phyloP scores from a whole-genome alignment of 169 alveolate species.

The Plasmodium sp. region DNA sequence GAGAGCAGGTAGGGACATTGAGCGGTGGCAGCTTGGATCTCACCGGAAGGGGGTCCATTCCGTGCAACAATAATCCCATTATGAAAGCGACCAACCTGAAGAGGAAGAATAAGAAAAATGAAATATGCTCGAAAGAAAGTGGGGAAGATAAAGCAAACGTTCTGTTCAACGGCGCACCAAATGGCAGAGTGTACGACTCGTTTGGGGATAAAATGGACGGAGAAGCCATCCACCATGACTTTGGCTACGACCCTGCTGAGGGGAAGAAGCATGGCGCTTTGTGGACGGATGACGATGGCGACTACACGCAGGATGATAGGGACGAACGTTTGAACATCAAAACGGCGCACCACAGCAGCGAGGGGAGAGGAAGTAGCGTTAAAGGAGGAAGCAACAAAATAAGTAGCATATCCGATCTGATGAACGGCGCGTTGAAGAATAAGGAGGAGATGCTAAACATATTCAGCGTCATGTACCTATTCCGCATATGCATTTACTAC shows the following conservation, averaged over 20 bases:
- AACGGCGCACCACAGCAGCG: background rate
- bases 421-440: background rate
- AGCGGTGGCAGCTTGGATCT: background rate
- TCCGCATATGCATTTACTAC: slow-evolving; percentile 87
- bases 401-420: slow-evolving; percentile 10
- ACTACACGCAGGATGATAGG: slow-evolving; percentile 1
- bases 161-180: background rate
- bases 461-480: slow-evolving; percentile 79
- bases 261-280: background rate
- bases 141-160: background rate
- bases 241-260: background rate
- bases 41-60: background rate
- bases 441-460: slow-evolving; percentile 73
- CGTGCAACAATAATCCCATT: background rate
- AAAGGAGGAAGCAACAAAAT: background rate
- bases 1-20: background rate
- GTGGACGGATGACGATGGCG: background rate
- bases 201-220: background rate
- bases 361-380: background rate
- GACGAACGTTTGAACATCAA: background rate
- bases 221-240: background rate
- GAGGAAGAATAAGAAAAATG: background rate
- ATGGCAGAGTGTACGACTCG: background rate
- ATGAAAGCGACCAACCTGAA: background rate
- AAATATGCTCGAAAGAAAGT: background rate